phyloP scores from a whole-genome alignment of 2,329 filamentous ascomycete species.

The Trichoderma sp. region DNA sequence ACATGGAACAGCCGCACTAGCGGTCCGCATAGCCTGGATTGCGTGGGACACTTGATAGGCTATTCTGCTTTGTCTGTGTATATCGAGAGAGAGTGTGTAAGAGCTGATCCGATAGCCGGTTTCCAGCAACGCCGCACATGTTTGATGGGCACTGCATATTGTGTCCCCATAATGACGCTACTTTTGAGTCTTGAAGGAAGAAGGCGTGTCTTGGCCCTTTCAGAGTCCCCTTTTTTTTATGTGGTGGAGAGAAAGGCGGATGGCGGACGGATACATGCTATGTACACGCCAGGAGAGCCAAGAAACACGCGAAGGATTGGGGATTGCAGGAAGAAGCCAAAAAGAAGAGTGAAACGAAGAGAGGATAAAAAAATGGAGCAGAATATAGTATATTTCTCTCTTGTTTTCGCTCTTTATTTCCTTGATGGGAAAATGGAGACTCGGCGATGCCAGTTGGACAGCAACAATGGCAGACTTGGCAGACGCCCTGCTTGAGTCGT shows the following conservation, averaged over 20 bases:
- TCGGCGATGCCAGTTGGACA: not conserved
- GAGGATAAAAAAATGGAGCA: not conserved
- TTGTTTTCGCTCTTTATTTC: not conserved
- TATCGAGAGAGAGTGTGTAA: too few relatives aligned
- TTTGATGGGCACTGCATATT: not conserved
- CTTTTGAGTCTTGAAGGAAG: not conserved
- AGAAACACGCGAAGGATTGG: not conserved
- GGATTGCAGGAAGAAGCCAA: not conserved
- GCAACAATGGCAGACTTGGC: not conserved
- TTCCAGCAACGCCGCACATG: not conserved
- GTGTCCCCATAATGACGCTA: not conserved
- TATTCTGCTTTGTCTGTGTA: too few relatives aligned
- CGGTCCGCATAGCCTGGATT: not conserved
- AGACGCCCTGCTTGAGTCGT: not conserved
- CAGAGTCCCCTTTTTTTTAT: not conserved
- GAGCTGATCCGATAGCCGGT: not conserved
- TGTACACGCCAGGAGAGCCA: not conserved
- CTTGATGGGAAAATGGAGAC: not conserved
- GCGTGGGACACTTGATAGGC: not conserved
- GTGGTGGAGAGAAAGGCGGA: too few relatives aligned
- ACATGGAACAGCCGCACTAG: not conserved
- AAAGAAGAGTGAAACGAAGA: not conserved
- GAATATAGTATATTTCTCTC: not conserved
- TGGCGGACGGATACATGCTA: not conserved
- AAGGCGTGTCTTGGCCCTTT: not conserved